Base-by-base conservation (phyloP, 1,139 yeast genomes). In the Lodderomyces beijingensis region DNA sequence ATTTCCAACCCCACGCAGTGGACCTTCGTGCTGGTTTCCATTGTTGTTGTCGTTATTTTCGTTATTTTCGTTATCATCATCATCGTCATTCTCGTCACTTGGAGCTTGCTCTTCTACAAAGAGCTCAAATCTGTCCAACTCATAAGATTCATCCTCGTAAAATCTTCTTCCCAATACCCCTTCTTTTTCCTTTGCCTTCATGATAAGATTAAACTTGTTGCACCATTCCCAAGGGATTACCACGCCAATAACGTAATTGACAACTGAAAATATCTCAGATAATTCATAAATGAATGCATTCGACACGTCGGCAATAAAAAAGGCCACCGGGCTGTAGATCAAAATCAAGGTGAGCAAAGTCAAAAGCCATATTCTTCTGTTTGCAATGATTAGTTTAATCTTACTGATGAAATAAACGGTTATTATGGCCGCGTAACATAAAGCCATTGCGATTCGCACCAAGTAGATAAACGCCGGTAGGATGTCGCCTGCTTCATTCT, bases 171-270 rank as follows among this genome's bases (percentile, higher is more conserved):
- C 96, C 32, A 87, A 57, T 2, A 87, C 77, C 1, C 95, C 94
- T 37, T 77, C 80, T 33, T 79, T 78, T 45, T 86, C 94, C 40
- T 74, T 74, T n/a, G 67, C 68, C 44, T 74, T 74, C 59, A 80
- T 81, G 18, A 79, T 59, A 10, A 70, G 59, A 38, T 74, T 73
- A 34, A 81, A 71, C 40, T 85, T 69, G 49, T 84, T 87, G 40
- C 86, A 74, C 94, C 95, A 86, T 55, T 82, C 93, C 94, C 95
- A 86, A 0, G 86, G 87, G 12, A 83, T 69, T 4, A 84, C 83
- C 28, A 84, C 84, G 33, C 86, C 73, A 18, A 81, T 67, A n/a
- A 83, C 78, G 50, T 80, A 83, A 6, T 81, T 71, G 1, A 82
- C 79, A 24, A 86, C 77, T 27, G 82, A 78, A 49, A 83, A 79